Conservation (phyloP, 2,329 filamentous ascomycete species). For the Pseudocercospora fijiensis region DNA sequence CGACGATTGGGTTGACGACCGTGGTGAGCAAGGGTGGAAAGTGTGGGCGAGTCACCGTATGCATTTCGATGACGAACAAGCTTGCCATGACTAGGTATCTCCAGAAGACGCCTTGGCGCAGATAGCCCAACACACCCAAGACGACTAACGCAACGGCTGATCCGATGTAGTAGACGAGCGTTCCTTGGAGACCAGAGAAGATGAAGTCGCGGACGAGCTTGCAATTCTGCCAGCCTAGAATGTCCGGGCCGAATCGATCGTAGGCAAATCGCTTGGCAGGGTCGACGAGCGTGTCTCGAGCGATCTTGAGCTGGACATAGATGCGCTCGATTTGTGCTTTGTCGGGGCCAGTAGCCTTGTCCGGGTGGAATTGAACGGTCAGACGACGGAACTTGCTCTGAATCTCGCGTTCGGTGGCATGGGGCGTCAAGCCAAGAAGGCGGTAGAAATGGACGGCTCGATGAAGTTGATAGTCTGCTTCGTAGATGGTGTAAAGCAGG, state of each 20-base stretch:
- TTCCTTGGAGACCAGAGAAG: slow-evolving; percentile 60
- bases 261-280: slow-evolving; percentile 80
- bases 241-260: slow-evolving; percentile 77
- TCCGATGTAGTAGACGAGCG: slow-evolving; percentile 61
- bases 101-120: slow-evolving; percentile 64
- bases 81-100: slow-evolving; percentile 53
- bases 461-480: slow-evolving; percentile 79
- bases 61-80: slow-evolving; percentile 58
- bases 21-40: slow-evolving; percentile 46
- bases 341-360: slow-evolving; percentile 62
- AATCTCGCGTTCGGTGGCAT: slow-evolving; percentile 71
- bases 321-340: slow-evolving; percentile 49
- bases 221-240: slow-evolving; percentile 65
- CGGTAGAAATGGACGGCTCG: slow-evolving; percentile 74
- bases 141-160: slow-evolving; percentile 60
- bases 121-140: slow-evolving; percentile 64
- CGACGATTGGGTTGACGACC: slow-evolving; percentile 51
- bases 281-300: slow-evolving; percentile 78
- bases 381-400: slow-evolving; percentile 83
- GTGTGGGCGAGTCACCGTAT: slow-evolving; percentile 55
- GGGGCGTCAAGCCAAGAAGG: slow-evolving; percentile 67
- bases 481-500: slow-evolving; percentile 87
- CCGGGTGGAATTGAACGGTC: slow-evolving; percentile 70
- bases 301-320: slow-evolving; percentile 81
- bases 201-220: slow-evolving; percentile 72